phyloP scores from a whole-genome alignment of 495 filamentous ascomycete species.

The Chaetomium tenue region DNA sequence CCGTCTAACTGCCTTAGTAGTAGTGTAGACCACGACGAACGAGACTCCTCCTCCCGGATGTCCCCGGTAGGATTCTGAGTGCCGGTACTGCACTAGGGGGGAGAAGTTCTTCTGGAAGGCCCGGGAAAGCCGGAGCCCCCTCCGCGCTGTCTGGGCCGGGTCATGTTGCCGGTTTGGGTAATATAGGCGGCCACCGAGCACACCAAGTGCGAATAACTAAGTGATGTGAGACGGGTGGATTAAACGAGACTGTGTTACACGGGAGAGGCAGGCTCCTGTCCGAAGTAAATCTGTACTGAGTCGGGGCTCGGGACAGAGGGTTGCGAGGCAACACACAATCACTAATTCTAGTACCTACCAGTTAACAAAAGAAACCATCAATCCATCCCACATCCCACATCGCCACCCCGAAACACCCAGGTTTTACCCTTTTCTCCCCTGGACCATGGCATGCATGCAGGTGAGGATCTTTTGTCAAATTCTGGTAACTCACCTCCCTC shows the following conservation, averaged over 20 bases:
- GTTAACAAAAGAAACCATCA: no score
- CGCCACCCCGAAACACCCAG: no score
- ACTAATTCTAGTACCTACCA: no score
- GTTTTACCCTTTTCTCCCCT: no score
- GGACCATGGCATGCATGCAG: no score
- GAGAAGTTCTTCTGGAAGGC: conserved; percentile 2
- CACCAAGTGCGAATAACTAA: neutral
- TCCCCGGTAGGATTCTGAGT: neutral
- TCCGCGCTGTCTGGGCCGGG: conserved; percentile 4
- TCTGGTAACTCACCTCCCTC: neutral
- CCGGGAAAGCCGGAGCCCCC: conserved; percentile 9
- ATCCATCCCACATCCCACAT: no score
- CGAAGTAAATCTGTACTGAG: neutral
- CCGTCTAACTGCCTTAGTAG: neutral
- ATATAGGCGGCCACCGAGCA: neutral
- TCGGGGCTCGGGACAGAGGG: no score
- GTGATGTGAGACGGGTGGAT: neutral
- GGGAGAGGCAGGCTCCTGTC: no score
- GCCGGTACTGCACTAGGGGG: neutral
- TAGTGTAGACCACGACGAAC: no score
- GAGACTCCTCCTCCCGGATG: no score
- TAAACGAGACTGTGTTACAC: conserved; percentile 2
- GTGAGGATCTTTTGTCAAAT: neutral
- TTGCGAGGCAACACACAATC: neutral
- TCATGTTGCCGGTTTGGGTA: neutral